Base-by-base conservation (phyloP, 768 basidiomycete genomes). In the Mycena floridula region DNA sequence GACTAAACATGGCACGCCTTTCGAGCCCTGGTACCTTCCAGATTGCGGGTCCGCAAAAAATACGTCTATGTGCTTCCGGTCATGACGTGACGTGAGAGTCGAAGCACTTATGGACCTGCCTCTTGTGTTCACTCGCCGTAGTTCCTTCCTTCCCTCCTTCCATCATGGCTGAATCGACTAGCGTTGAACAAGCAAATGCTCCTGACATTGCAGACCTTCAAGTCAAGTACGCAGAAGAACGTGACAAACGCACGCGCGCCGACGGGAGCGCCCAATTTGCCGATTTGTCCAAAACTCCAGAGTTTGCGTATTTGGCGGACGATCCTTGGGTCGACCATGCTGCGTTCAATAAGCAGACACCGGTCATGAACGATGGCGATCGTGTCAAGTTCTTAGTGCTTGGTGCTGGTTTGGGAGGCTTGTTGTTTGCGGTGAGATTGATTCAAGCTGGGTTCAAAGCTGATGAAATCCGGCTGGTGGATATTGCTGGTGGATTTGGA, bases 401-500 rank as follows among this genome's bases (percentile, higher is more conserved):
- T 7, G 32, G 32, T 4, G 32, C 32, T 35, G 32, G 32, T 15
- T 35, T 15, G 15, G 32, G 32, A 7, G 32, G 32, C 32, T 18
- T 35, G 18, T 3, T 35, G 32, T 35, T 35, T 18, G 32, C 32
- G 4, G 47, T 46, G 18, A 22, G 25, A 3, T 35, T 54, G 6
- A 40, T 54, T 39, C 22, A 54, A 23, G 47, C 50, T 4, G 50
- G 50, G 8, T 47, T 52, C 30, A 38, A 32, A 1, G 37, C 45
- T 12, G 37, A 36, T 1, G 50, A 52, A 13, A 51, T 54, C 27
- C 41, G 47, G 3, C 13, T 54, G 2, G 40, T 50, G 7, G 53
- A 54, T 37, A 28, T 22, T 16, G 53, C 48, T 12, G 50, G 50
- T 4, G 53, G 53, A 2, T 52, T 51, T 26, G 53, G 53, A 2